Evolutionary conservation across 192 early-diverging fungal genomes (phyloP).

Genomic region (Podochytrium sp.): DNA sequence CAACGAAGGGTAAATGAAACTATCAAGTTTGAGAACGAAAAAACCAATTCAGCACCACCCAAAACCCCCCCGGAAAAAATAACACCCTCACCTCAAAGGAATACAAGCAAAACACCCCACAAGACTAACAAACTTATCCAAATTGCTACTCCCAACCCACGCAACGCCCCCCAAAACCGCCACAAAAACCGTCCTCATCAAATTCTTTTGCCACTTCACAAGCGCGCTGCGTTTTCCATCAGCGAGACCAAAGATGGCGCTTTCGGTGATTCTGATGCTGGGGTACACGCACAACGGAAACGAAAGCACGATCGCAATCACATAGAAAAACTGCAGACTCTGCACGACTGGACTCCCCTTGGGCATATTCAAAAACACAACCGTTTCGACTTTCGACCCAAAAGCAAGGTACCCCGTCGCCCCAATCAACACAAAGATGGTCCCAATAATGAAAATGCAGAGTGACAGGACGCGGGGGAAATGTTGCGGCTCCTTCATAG

Average conservation of each 20-base stretch:
- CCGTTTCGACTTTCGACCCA: conserved; percentile 81
- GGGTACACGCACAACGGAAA: conserved; percentile 94
- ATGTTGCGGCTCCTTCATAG: conserved; percentile 90
- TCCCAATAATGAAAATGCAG: conserved; percentile 78
- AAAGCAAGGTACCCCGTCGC: conserved; percentile 84
- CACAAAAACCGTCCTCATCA: conserved; percentile 72
- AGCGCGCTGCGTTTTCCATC: conserved; percentile 74
- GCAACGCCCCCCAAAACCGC: conserved; percentile 72
- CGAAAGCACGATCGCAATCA: conserved; percentile 90
- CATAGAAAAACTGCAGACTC: conserved; percentile 82
- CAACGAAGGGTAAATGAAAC: conserved; percentile 87
- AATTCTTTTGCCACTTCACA: conserved; percentile 89
- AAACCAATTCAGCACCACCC: conserved; percentile 4
- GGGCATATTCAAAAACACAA: conserved; percentile 89
- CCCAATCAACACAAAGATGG: conserved; percentile 81
- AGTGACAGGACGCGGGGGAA: conserved; percentile 82
- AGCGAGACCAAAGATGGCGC: conserved; percentile 73
- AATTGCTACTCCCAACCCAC: conserved; percentile 73
- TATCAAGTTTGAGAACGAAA: conserved; percentile 18
- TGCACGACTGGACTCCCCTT: conserved; percentile 63
- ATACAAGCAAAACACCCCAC: conserved; percentile 81
- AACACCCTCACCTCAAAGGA: conserved; percentile 45
- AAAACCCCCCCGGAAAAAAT: conserved; percentile 1
- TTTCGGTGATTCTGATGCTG: conserved; percentile 90
- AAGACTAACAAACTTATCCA: conserved; percentile 83